Conservation (phyloP, 495 filamentous ascomycete species). For the Hypoxylon lienhwacheense region DNA sequence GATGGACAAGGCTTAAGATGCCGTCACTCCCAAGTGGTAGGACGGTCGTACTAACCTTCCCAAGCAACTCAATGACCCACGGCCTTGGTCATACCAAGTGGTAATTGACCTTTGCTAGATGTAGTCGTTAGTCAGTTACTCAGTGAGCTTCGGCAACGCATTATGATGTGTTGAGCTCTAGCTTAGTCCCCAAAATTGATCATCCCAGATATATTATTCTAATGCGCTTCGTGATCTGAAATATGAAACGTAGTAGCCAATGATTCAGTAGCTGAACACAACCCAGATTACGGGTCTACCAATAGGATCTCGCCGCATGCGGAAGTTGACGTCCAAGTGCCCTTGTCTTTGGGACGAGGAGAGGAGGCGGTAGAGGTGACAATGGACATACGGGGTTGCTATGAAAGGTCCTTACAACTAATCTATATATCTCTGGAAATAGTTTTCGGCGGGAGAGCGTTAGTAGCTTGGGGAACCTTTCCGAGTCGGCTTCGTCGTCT, state of each 20-base stretch:
- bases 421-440: no score
- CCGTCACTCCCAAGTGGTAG: slow-evolving; percentile 34
- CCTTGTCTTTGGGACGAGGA: no score
- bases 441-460: no score
- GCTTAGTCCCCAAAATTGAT: slow-evolving; percentile 26
- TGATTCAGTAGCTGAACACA: no score
- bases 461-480: no score
- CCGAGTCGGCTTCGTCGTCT: no score
- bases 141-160: slow-evolving; percentile 14
- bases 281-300: no score
- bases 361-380: no score
- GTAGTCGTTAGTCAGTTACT: slow-evolving; percentile 19
- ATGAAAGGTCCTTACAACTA: no score
- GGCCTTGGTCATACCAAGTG: slow-evolving; percentile 26
- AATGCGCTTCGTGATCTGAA: neutral
- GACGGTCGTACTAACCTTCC: slow-evolving; percentile 7
- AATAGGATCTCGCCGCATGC: neutral
- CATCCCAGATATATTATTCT: slow-evolving; percentile 2
- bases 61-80: slow-evolving; percentile 12
- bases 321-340: neutral
- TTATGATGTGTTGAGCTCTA: slow-evolving; percentile 6
- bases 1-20: slow-evolving; percentile 11
- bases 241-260: neutral
- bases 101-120: slow-evolving; percentile 5
- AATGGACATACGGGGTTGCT: no score